These are phyloP conservation scores for Canariomyces notabilis DNA, from an alignment of 2,329 filamentous ascomycete genomes.

Conservation along the genomic window DNA sequence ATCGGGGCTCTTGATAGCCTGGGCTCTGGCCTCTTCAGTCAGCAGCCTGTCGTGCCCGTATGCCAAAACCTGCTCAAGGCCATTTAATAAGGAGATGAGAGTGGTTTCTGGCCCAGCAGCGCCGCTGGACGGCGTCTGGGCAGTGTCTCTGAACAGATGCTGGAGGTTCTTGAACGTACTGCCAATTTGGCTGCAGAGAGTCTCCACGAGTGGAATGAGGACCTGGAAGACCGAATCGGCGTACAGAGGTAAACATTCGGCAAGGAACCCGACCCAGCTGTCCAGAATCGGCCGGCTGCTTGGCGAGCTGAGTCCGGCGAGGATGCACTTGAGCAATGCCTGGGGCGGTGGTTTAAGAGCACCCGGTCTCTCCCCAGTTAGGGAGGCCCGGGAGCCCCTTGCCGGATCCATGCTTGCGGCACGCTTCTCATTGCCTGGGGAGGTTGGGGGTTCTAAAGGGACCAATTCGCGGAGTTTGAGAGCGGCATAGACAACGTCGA, in stretches of 20 bases:
- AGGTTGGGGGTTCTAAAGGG: conserved; percentile 37
- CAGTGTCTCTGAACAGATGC: conserved; percentile 48
- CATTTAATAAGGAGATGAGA: conserved; percentile 82
- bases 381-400: conserved; percentile 36
- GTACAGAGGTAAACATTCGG: conserved; percentile 79
- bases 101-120: conserved; percentile 60
- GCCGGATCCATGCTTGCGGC: conserved; percentile 39
- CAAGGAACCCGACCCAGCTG: conserved; percentile 84
- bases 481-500: conserved; percentile 71
- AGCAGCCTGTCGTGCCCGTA: conserved; percentile 78
- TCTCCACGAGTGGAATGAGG: conserved; percentile 84
- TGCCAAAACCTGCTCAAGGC: conserved; percentile 84
- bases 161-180: conserved; percentile 67
- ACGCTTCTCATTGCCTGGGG: conserved; percentile 45
- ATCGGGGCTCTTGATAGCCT: conserved; percentile 70
- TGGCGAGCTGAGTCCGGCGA: conserved; percentile 70
- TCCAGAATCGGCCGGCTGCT: conserved; percentile 75
- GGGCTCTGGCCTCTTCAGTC: conserved; percentile 65
- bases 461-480: conserved; percentile 58
- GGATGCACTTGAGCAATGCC: conserved; percentile 76
- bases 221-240: conserved; percentile 82
- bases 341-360: conserved; percentile 49
- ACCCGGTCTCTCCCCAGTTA: conserved; percentile 29
- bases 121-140: conserved; percentile 6
- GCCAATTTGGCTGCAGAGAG: conserved; percentile 74